These are phyloP conservation scores for Trichoderma afroharzianum DNA, from an alignment of 2,329 filamentous ascomycete genomes.

Conservation along the genomic window DNA sequence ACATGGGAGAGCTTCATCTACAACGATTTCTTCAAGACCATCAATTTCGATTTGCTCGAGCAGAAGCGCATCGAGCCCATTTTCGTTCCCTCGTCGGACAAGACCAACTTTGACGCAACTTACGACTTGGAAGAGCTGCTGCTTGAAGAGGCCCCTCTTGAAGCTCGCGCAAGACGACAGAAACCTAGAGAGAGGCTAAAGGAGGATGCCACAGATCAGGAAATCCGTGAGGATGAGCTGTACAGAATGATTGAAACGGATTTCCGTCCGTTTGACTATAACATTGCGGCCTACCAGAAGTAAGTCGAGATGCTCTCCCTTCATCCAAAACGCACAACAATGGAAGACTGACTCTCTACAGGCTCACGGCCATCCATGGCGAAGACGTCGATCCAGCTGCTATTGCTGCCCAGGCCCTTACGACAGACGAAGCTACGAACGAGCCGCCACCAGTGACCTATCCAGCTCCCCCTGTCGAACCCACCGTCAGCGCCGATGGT, in stretches of 20 bases:
- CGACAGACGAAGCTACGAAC: slow-evolving; percentile 46
- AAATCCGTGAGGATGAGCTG: slow-evolving; percentile 90
- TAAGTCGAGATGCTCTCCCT: slow-evolving; percentile 37
- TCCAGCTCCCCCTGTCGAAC: slow-evolving; percentile 18
- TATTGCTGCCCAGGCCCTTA: slow-evolving; percentile 44
- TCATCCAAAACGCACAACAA: neutral
- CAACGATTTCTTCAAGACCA: slow-evolving; percentile 81
- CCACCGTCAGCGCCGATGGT: neutral
- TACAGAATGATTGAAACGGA: slow-evolving; percentile 92
- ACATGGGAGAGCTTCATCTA: slow-evolving; percentile 82
- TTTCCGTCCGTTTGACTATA: slow-evolving; percentile 96
- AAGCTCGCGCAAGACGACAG: slow-evolving; percentile 86
- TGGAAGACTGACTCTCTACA: slow-evolving; percentile 20
- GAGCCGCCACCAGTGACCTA: slow-evolving; percentile 5
- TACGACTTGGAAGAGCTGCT: slow-evolving; percentile 94
- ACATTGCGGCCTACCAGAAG: slow-evolving; percentile 72
- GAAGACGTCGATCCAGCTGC: neutral
- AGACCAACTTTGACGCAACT: slow-evolving; percentile 98
- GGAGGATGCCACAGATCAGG: slow-evolving; percentile 90
- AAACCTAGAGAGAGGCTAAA: slow-evolving; percentile 89
- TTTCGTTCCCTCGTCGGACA: slow-evolving; percentile 90
- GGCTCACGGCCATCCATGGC: slow-evolving; percentile 33
- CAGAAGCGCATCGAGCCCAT: slow-evolving; percentile 85
- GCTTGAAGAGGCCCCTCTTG: slow-evolving; percentile 88
- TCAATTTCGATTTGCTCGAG: slow-evolving; percentile 83